Percentiles rank a stretch among this genome's conserved stretches.
Conservation (phyloP, 805 yeast species). For the Lachancea kluyveri region DNA sequence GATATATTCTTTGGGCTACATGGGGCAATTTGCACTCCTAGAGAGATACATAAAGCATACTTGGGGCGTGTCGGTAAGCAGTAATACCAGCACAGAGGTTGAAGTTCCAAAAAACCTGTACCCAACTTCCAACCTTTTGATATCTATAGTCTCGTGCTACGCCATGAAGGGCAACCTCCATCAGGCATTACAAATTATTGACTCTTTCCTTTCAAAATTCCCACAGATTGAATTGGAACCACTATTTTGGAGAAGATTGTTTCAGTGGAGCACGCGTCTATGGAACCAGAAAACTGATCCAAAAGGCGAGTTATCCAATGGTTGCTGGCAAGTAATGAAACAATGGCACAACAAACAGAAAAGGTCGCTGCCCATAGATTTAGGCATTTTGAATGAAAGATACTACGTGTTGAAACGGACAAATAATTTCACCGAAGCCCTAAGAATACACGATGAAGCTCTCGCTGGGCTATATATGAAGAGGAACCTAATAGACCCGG, state of each 20-base stretch:
- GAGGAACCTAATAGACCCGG: conserved; percentile 6
- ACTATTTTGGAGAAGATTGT: conserved; percentile 24
- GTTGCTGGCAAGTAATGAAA: conserved; percentile 20
- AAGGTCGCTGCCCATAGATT: conserved; percentile 15
- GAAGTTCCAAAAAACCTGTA: conserved; percentile 1
- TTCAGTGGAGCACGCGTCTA: conserved; percentile 13
- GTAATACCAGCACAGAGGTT: neutral
- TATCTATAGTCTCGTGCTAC: conserved; percentile 19
- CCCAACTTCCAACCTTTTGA: conserved; percentile 18
- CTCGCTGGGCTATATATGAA: conserved; percentile 10
- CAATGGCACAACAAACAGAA: conserved; percentile 17
- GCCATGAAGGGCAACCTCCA: conserved; percentile 12
- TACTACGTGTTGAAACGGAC: conserved; percentile 11
- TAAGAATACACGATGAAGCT: conserved; percentile 12
- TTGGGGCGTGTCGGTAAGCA: conserved; percentile 16
- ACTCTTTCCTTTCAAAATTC: conserved; percentile 15
- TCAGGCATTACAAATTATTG: conserved; percentile 14
- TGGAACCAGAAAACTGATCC: conserved; percentile 16
- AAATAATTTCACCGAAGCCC: conserved; percentile 15
- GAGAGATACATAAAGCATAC: conserved; percentile 13
- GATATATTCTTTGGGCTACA: conserved; percentile 21
- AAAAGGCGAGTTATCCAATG: conserved; percentile 13
- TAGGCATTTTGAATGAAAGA: conserved; percentile 14
- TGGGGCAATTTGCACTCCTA: conserved; percentile 14
- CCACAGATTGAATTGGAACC: conserved; percentile 16